A percentile compares a stretch with the other conserved stretches of the same genome.
Conservation (phyloP, 164 flowering plant species). For the Umbilicus rupestris region DNA sequence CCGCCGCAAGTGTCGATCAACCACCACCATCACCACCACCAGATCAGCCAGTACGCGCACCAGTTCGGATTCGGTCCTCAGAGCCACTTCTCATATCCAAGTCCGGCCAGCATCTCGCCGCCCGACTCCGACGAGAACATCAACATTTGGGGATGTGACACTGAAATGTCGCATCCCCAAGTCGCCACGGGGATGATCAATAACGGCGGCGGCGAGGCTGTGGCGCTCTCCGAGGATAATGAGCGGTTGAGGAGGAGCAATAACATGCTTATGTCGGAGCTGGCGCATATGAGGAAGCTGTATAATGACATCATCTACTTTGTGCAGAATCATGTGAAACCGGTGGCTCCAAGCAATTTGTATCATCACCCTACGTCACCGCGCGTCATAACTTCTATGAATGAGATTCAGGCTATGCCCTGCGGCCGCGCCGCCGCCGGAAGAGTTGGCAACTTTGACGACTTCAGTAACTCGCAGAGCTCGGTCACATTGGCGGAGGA, state of each 20-base stretch:
- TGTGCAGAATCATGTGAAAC: slow-evolving; percentile 22
- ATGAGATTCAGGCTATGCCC: background rate
- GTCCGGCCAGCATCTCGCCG: slow-evolving; percentile 45
- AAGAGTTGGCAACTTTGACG: background rate
- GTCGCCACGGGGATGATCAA: slow-evolving; percentile 11
- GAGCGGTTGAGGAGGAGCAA: slow-evolving; percentile 78
- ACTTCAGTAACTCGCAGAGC: slow-evolving; percentile 26
- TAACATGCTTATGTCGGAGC: slow-evolving; percentile 44
- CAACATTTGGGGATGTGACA: slow-evolving; percentile 30
- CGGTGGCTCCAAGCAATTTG: slow-evolving; percentile 2
- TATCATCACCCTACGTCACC: background rate
- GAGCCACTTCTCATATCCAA: slow-evolving; percentile 31
- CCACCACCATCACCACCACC: slow-evolving; percentile 40
- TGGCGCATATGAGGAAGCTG: slow-evolving; percentile 9
- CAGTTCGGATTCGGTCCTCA: slow-evolving; percentile 24
- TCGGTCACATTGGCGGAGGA: slow-evolving; percentile 40
- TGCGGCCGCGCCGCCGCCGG: background rate
- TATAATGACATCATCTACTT: slow-evolving; percentile 56
- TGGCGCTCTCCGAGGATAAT: slow-evolving; percentile 76
- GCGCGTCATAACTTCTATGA: slow-evolving; percentile 14
- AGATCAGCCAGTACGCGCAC: slow-evolving; percentile 22
- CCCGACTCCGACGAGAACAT: slow-evolving; percentile 56
- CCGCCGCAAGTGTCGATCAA: slow-evolving; percentile 44
- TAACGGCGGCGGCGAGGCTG: slow-evolving; percentile 15
- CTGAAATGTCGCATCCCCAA: slow-evolving; percentile 33